phyloP scores from a whole-genome alignment of 768 basidiomycete genomes.

The Rhizopogon vesiculosus region DNA sequence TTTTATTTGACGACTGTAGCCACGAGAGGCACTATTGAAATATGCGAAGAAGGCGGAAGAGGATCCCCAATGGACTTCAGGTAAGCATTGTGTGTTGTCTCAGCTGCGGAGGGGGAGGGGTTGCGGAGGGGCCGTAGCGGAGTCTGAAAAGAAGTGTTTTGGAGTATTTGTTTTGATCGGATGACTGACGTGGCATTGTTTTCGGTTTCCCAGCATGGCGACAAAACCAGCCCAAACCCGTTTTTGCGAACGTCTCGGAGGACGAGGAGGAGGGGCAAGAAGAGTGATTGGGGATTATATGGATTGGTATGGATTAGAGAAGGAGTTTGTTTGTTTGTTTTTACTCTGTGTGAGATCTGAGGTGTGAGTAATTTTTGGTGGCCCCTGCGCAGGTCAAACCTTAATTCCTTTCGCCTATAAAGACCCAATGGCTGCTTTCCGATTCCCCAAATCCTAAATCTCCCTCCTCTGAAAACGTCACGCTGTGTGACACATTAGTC shows the following conservation, averaged over 20 bases:
- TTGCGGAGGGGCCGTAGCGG: conserved; percentile 21
- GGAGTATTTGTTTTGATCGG: conserved; percentile 28
- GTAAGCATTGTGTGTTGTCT: conserved; percentile 41
- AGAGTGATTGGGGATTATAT: conserved; percentile 28
- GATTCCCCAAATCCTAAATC: conserved; percentile 63
- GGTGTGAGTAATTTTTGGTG: conserved; percentile 39
- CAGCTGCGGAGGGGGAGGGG: conserved; percentile 22
- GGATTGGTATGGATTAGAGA: neutral
- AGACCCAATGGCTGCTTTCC: conserved; percentile 65
- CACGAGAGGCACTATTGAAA: conserved; percentile 93
- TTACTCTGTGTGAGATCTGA: conserved; percentile 15
- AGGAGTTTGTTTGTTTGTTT: conserved; percentile 4
- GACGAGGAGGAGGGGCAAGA: conserved; percentile 54
- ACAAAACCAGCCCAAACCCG: conserved; percentile 79
- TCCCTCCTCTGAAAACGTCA: conserved; percentile 49
- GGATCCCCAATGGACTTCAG: conserved; percentile 82
- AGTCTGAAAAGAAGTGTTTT: conserved; percentile 23
- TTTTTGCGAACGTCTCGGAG: conserved; percentile 63
- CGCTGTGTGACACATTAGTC: conserved; percentile 61
- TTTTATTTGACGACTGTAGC: conserved; percentile 47
- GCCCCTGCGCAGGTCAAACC: conserved; percentile 81
- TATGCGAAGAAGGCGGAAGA: conserved; percentile 75
- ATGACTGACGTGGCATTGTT: conserved; percentile 54
- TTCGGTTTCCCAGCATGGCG: conserved; percentile 74
- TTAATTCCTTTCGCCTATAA: conserved; percentile 80